Evolutionary conservation across 192 early-diverging fungal genomes (phyloP), one percentile per base, ranked within the genome.

Genomic region (Fimicolochytrium jonesii): DNA sequence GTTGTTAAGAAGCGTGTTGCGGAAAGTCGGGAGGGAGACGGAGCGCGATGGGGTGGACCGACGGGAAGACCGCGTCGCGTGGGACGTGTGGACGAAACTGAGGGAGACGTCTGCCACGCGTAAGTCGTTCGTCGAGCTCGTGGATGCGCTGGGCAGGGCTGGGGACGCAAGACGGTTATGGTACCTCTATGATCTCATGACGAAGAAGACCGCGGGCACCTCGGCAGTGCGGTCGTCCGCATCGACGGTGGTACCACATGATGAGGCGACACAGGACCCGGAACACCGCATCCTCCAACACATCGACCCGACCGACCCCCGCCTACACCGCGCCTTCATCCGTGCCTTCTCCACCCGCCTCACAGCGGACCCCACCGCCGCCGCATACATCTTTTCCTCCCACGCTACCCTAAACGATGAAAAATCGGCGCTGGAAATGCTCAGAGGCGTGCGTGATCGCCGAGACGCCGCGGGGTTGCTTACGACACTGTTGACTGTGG

Each of bases 301-400:
- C 34, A 53, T 53, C 37, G 62, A 64, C 52, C 60, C 60, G 5
- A 22, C 45, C 2, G 54, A 66, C 32, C 53, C 10, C 9, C 42
- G n/a, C 6, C 54, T 66, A 9, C 42, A 56, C 35, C 25, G 54
- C 28, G 55, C 64, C 4, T 66, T 66, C 32, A n/a, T 66, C 25
- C 26, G 45, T 4, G 64, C 64, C 41, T 66, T 66, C 28, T 39
- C 44, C 22, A 17, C 49, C 26, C 32, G 41, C 25, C 61, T 17
- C 22, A 35, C 64, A 9, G 28, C 54, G 5, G 64, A 66, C 29
- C 55, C 53, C 0, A 30, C 20, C 6, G n/a, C 55, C 6, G 64
- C 64, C n/a, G 55, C 47, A 3, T 28, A 10, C 4, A 45, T 36
- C 17, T 66, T 66, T 47, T 17, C 53, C 3, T 15, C 13, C 11